Evolutionary conservation across 2,329 filamentous ascomycete species (phyloP).

Genomic region (Calonectria crousiana): DNA sequence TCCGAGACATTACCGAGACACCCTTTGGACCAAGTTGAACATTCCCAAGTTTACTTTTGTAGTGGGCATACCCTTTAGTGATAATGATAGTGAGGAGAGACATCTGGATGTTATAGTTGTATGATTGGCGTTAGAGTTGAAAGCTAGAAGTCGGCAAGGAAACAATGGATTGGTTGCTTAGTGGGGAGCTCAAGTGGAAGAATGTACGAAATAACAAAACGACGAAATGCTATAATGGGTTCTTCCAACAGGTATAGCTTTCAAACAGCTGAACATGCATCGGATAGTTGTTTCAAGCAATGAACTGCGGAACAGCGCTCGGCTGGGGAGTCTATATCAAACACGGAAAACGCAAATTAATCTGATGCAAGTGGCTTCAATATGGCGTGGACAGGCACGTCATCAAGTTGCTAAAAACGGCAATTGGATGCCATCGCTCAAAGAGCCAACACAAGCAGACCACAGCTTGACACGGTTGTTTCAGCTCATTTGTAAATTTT

Average conservation of each 20-base stretch:
- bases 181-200: background rate
- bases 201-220: no score
- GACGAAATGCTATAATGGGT: background rate
- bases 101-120: background rate
- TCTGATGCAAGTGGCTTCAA: background rate
- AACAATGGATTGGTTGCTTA: background rate
- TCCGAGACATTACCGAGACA: background rate
- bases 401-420: background rate
- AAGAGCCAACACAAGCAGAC: background rate
- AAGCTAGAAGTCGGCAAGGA: background rate
- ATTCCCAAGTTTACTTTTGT: background rate
- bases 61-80: no score
- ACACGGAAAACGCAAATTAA: background rate
- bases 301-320: background rate
- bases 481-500: no score
- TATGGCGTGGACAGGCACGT: background rate
- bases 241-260: background rate
- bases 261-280: background rate
- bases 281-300: background rate
- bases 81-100: background rate
- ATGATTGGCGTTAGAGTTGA: background rate
- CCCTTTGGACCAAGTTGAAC: no score
- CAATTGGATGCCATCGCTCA: background rate
- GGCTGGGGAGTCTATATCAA: background rate
- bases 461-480: background rate